Conservation (phyloP, 495 filamentous ascomycete species). For the Daldinia vernicosa region DNA sequence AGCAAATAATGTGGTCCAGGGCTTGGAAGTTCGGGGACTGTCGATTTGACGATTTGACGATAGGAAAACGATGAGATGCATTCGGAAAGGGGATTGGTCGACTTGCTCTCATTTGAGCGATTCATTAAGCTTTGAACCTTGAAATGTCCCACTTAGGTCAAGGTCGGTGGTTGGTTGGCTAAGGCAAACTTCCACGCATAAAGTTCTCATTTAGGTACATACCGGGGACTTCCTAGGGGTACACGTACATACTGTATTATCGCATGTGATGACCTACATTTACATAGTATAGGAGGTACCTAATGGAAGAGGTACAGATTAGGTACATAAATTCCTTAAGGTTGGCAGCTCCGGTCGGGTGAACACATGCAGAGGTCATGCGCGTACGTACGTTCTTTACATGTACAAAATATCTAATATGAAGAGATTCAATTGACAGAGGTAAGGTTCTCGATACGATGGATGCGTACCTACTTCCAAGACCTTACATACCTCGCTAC, state of each 20-base stretch:
- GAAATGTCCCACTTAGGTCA: constrained; percentile 10
- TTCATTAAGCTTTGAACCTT: constrained; percentile 34
- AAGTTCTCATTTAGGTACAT: constrained; percentile 39
- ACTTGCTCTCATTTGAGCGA: constrained; percentile 10
- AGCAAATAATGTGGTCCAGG: constrained; percentile 34
- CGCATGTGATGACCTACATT: constrained; percentile 12
- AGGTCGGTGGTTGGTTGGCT: constrained; percentile 10
- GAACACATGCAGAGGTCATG: neutral
- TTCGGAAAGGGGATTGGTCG: constrained; percentile 40
- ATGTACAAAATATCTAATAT: neutral
- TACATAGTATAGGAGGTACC: no score
- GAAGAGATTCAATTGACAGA: neutral
- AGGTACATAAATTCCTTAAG: neutral
- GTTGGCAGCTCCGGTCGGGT: neutral
- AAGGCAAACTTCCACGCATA: constrained; percentile 31
- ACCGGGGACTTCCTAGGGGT: constrained; percentile 14
- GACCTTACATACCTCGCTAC: neutral
- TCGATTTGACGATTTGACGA: neutral
- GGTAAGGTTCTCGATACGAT: neutral
- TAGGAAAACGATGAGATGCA: constrained; percentile 32
- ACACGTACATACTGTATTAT: constrained; percentile 18
- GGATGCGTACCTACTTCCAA: neutral
- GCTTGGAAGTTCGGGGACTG: constrained; percentile 6
- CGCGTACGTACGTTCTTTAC: neutral
- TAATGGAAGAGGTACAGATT: neutral